Percentiles rank a stretch among this genome's conserved stretches.
These are phyloP conservation scores for Primulina eburnea DNA, from an alignment of 257 asterid species.

Conservation along the genomic window DNA sequence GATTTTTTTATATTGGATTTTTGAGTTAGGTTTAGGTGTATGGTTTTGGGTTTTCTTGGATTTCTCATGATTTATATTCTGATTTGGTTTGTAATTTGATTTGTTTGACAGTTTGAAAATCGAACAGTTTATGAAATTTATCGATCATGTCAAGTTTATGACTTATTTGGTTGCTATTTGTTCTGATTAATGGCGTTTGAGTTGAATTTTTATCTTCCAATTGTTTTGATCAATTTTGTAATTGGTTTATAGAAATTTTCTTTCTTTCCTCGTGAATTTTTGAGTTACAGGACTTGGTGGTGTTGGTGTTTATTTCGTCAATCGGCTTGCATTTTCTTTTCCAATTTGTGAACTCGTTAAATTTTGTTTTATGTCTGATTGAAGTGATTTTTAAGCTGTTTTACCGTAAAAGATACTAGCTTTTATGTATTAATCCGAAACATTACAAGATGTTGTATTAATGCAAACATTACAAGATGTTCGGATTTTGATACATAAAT, in stretches of 20 bases:
- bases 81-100: not conserved
- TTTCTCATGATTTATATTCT: not conserved
- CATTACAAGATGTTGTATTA: too few relatives aligned
- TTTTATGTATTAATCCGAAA: too few relatives aligned
- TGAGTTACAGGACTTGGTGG: not conserved
- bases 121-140: not conserved
- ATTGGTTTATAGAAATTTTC: not conserved
- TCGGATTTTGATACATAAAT: not conserved
- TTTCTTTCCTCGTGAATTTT: not conserved
- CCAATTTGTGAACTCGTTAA: not conserved
- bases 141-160: not conserved
- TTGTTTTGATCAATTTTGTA: not conserved
- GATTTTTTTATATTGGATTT: slow-evolving; percentile 4
- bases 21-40: slow-evolving; percentile 1
- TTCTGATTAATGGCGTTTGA: not conserved
- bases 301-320: too few relatives aligned
- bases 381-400: not conserved
- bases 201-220: not conserved
- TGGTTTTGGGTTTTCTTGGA: not conserved
- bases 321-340: too few relatives aligned
- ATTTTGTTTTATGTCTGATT: not conserved
- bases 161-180: slow-evolving; percentile 5
- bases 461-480: too few relatives aligned
- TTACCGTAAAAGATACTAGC: not conserved
- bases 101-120: not conserved